These are phyloP conservation scores for Parmelia sp. DNA, from an alignment of 495 filamentous ascomycete species.

Conservation along the genomic window DNA sequence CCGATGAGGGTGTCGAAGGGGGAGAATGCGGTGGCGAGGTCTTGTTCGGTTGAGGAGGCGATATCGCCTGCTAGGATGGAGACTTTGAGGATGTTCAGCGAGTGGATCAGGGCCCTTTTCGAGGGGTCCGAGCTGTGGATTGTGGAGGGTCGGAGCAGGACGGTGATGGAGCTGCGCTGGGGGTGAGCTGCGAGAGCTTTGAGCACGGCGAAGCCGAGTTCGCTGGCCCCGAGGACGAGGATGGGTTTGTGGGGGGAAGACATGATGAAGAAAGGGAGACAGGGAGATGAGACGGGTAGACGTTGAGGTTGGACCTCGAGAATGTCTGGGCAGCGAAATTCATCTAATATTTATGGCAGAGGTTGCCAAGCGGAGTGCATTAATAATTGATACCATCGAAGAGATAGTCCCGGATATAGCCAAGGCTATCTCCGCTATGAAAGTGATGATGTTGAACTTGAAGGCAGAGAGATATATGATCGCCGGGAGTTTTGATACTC, in stretches of 20 bases:
- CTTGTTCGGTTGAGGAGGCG: slow-evolving; percentile 28
- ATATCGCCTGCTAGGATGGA: slow-evolving; percentile 45
- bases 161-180: slow-evolving; percentile 31
- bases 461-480: too few relatives aligned
- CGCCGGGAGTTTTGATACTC: too few relatives aligned
- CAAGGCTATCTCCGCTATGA: not conserved
- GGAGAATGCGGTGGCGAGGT: slow-evolving; percentile 41
- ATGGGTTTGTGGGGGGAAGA: slow-evolving; percentile 27
- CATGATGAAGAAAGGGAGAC: not conserved
- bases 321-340: not conserved
- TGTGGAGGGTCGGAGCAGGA: slow-evolving; percentile 45
- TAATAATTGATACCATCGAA: not conserved
- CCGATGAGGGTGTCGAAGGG: slow-evolving; percentile 48
- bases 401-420: not conserved
- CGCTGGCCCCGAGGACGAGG: slow-evolving; percentile 56
- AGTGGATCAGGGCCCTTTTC: slow-evolving; percentile 28
- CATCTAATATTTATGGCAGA: not conserved
- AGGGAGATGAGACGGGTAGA: not conserved
- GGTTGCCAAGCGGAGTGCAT: not conserved
- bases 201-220: slow-evolving; percentile 52
- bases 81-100: slow-evolving; percentile 34
- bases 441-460: not conserved
- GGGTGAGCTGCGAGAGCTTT: slow-evolving; percentile 41
- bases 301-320: not conserved
- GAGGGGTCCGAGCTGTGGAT: slow-evolving; percentile 32